Evolutionary conservation across 2,329 filamentous ascomycete species (phyloP).

Genomic region (Colletotrichum horii): DNA sequence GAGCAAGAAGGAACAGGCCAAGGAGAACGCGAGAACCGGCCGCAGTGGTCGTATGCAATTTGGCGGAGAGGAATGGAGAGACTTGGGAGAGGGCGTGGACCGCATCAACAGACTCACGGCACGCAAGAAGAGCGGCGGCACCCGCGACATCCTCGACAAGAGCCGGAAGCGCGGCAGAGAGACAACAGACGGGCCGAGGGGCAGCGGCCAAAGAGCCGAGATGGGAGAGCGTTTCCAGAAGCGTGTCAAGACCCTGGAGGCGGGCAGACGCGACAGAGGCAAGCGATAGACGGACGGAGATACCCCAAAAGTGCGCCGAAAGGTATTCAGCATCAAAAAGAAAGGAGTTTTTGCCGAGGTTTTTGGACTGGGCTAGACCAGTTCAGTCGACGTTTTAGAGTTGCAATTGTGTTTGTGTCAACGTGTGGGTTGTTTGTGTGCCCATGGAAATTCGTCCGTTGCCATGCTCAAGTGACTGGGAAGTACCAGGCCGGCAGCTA

Average conservation of each 20-base stretch:
- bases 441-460: not conserved
- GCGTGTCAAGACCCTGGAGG: constrained; percentile 63
- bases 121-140: constrained; percentile 63
- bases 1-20: constrained; percentile 84
- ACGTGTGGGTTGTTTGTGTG: not conserved
- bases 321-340: not conserved
- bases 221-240: constrained; percentile 80
- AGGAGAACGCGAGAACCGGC: constrained; percentile 61
- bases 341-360: not conserved
- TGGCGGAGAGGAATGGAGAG: constrained; percentile 93
- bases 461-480: not conserved
- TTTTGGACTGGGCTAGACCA: not conserved
- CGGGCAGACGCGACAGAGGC: constrained; percentile 48
- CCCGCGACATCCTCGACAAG: constrained; percentile 74
- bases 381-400: not conserved
- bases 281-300: constrained; percentile 37
- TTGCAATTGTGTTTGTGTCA: not conserved
- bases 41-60: constrained; percentile 66
- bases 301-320: not conserved
- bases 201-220: constrained; percentile 61
- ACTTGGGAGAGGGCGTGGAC: constrained; percentile 83
- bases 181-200: constrained; percentile 70
- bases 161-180: constrained; percentile 82
- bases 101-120: constrained; percentile 84
- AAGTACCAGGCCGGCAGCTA: not conserved